A percentile compares a stretch with the other conserved stretches of the same genome.
Conservation (phyloP, 108 stramenopile genomes). For the Ochromonas danica region DNA sequence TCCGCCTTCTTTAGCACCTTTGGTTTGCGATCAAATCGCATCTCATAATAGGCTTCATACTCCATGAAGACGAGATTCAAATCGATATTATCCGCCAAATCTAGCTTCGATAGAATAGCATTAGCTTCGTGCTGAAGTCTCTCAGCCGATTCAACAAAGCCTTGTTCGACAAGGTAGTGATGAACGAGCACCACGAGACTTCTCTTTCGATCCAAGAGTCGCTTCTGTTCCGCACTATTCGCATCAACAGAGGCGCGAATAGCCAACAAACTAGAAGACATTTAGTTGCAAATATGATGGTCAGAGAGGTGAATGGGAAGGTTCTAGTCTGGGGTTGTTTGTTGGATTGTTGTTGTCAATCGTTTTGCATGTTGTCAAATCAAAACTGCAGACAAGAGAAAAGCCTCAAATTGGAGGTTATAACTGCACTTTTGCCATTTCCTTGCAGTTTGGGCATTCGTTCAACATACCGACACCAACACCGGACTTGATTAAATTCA, state of each 20-base stretch:
- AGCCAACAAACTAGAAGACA: background rate
- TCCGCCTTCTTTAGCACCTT: constrained; percentile 23
- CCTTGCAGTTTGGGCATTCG: no score
- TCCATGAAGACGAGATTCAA: constrained; percentile 54
- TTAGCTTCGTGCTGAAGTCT: constrained; percentile 39
- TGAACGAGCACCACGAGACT: constrained; percentile 33
- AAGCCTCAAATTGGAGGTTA: no score
- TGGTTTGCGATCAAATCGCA: constrained; percentile 53
- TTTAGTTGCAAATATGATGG: background rate
- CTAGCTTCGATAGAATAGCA: constrained; percentile 26
- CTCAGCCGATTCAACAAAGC: constrained; percentile 36
- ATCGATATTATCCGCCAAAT: constrained; percentile 64
- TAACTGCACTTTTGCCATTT: no score
- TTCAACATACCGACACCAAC: no score
- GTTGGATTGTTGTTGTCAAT: no score
- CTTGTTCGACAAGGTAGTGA: constrained; percentile 40
- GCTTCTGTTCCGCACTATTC: constrained; percentile 34
- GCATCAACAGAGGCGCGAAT: constrained; percentile 9
- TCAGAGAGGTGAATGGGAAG: no score
- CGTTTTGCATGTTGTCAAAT: no score
- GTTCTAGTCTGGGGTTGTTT: no score
- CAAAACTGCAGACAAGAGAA: no score
- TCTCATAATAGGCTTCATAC: constrained; percentile 61
- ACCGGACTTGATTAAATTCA: no score
- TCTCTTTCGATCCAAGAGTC: constrained; percentile 34